These are phyloP conservation scores for Prunus davidiana DNA, from an alignment of 306 rosid genomes.

Conservation along the genomic window DNA sequence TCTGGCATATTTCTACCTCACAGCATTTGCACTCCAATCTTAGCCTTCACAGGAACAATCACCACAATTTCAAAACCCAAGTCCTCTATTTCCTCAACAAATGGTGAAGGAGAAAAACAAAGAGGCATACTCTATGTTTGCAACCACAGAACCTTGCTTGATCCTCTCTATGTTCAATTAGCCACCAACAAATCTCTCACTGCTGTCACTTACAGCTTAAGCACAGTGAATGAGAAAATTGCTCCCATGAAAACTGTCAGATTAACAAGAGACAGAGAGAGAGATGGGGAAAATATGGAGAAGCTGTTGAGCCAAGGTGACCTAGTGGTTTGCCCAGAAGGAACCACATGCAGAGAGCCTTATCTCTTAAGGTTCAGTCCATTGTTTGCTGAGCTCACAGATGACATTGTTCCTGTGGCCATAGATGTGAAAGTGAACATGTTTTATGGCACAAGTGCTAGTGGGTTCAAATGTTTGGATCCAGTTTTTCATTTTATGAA, in stretches of 20 bases:
- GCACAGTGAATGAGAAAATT: slow-evolving; percentile 44
- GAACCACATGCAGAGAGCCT: slow-evolving; percentile 82
- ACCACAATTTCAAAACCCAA: slow-evolving; percentile 25
- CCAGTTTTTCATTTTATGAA: slow-evolving; percentile 46
- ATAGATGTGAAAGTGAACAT: slow-evolving; percentile 43
- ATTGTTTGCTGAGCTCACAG: slow-evolving; percentile 57
- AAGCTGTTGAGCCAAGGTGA: slow-evolving; percentile 38
- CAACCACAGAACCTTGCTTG: slow-evolving; percentile 79
- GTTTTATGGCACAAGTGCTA: slow-evolving; percentile 70
- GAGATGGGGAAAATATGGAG: slow-evolving; percentile 44
- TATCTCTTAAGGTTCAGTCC: slow-evolving; percentile 73
- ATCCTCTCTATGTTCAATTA: slow-evolving; percentile 50
- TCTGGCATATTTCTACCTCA: slow-evolving; percentile 35
- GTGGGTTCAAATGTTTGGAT: slow-evolving; percentile 55
- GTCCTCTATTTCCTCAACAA: neutral
- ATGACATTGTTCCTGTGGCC: slow-evolving; percentile 65
- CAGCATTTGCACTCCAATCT: slow-evolving; percentile 41
- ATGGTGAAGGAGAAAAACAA: neutral
- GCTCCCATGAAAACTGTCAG: slow-evolving; percentile 50
- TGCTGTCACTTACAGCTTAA: slow-evolving; percentile 63
- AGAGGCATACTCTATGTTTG: slow-evolving; percentile 54
- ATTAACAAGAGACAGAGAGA: slow-evolving; percentile 49
- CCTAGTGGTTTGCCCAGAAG: slow-evolving; percentile 78
- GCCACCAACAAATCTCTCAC: slow-evolving; percentile 35
- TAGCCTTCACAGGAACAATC: slow-evolving; percentile 55